Percentiles rank a stretch among this genome's conserved stretches.
Evolutionary conservation across 2,329 filamentous ascomycete species (phyloP).

Genomic region (Pseudocercospora pini-densiflorae): DNA sequence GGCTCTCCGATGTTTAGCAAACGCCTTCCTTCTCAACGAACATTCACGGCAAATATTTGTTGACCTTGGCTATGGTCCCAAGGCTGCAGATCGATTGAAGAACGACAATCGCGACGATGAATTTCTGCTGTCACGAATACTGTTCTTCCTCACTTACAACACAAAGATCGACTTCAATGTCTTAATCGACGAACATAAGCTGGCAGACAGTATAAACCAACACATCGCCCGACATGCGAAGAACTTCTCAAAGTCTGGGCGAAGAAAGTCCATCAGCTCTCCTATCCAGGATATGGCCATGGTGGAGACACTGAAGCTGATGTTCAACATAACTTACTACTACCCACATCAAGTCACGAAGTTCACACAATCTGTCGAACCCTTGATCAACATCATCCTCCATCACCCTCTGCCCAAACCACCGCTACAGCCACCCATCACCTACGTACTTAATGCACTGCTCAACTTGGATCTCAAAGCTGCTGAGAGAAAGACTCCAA

Average conservation of each 20-base stretch:
- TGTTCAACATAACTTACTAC: conserved; percentile 86
- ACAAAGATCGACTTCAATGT: conserved; percentile 68
- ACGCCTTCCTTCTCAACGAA: conserved; percentile 74
- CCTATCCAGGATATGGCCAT: conserved; percentile 80
- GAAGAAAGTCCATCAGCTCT: conserved; percentile 30
- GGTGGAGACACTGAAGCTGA: conserved; percentile 79
- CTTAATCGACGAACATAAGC: conserved; percentile 67
- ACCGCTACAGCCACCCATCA: conserved; percentile 74
- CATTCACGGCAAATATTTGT: conserved; percentile 74
- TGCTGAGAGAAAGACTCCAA: conserved; percentile 28
- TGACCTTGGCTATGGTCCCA: conserved; percentile 68
- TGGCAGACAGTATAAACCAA: conserved; percentile 68
- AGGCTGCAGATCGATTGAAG: conserved; percentile 72
- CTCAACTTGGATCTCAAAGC: conserved; percentile 73
- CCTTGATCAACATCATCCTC: conserved; percentile 71
- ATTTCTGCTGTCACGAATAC: conserved; percentile 77
- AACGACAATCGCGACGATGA: conserved; percentile 78
- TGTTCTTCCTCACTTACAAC: conserved; percentile 80
- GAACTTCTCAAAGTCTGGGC: conserved; percentile 50
- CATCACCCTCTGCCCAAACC: conserved; percentile 64
- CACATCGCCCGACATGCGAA: conserved; percentile 70
- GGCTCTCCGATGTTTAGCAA: conserved; percentile 81
- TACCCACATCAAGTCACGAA: conserved; percentile 63
- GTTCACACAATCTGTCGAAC: conserved; percentile 71
- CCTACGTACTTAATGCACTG: conserved; percentile 76